phyloP scores from a whole-genome alignment of 495 filamentous ascomycete species.

The Penicillium mononematosum region DNA sequence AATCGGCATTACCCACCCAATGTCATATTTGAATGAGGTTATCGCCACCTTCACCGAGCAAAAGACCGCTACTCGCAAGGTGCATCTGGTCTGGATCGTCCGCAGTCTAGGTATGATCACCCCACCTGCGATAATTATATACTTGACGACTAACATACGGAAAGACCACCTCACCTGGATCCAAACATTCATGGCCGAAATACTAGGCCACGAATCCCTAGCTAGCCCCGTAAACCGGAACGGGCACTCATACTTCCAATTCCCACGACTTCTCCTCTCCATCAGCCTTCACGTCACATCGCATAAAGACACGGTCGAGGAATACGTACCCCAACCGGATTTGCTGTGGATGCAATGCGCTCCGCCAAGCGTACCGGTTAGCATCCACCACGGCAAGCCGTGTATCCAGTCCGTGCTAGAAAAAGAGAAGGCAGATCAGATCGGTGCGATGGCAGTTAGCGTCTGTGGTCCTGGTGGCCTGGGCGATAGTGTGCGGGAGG shows the following conservation, averaged over 20 bases:
- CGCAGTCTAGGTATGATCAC: constrained; percentile 36
- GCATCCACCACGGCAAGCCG: constrained; percentile 35
- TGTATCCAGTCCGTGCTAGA: constrained; percentile 35
- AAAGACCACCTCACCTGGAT: constrained; percentile 46
- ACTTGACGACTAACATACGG: constrained; percentile 3
- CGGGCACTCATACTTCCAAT: constrained; percentile 33
- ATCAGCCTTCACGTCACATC: constrained; percentile 39
- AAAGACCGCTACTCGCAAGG: constrained; percentile 44
- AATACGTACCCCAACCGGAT: constrained; percentile 25
- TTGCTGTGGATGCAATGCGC: constrained; percentile 36
- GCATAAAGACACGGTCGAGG: constrained; percentile 27
- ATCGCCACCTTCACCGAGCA: constrained; percentile 40
- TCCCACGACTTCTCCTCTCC: constrained; percentile 33
- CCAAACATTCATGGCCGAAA: constrained; percentile 44
- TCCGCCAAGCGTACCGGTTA: constrained; percentile 32
- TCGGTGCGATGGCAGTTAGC: constrained; percentile 47
- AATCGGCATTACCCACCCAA: constrained; percentile 60
- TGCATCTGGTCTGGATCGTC: constrained; percentile 43
- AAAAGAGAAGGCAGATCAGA: constrained; percentile 36
- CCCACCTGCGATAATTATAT: background rate
- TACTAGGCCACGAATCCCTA: constrained; percentile 38
- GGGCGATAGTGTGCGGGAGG: constrained; percentile 45
- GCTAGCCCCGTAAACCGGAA: constrained; percentile 23
- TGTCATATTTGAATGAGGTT: constrained; percentile 53
- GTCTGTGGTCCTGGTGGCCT: constrained; percentile 46